These are phyloP conservation scores for Didymella pinodella DNA, from an alignment of 2,329 filamentous ascomycete species.

Conservation along the genomic window DNA sequence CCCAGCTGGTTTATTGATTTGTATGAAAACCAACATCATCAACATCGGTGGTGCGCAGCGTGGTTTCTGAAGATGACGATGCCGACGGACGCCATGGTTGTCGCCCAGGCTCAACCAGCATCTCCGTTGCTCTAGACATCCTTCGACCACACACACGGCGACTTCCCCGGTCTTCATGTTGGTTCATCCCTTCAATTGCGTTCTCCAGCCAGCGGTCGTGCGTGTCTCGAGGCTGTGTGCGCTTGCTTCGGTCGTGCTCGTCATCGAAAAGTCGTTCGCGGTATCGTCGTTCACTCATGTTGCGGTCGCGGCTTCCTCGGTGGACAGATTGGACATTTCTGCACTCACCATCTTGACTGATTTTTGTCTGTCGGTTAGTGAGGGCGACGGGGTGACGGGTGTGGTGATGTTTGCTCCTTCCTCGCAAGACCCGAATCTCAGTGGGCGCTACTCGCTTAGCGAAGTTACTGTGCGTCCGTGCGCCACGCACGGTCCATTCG, in stretches of 20 bases:
- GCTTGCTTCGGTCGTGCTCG: constrained; percentile 29
- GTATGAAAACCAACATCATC: too few species aligned
- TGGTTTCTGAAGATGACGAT: background rate
- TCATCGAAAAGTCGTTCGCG: constrained; percentile 29
- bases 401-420: constrained; percentile 34
- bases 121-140: background rate
- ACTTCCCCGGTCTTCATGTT: background rate
- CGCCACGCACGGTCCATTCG: background rate
- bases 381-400: constrained; percentile 47
- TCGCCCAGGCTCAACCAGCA: constrained; percentile 1
- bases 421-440: constrained; percentile 4
- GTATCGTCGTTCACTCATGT: constrained; percentile 37
- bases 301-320: constrained; percentile 29
- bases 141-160: background rate
- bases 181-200: background rate
- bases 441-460: constrained; percentile 6
- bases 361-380: constrained; percentile 48
- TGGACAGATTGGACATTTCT: constrained; percentile 8
- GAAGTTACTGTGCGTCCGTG: background rate
- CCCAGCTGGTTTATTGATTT: background rate
- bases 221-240: constrained; percentile 17
- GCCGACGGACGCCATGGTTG: background rate
- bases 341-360: constrained; percentile 53
- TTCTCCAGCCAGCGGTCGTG: constrained; percentile 5
- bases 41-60: background rate